Percentiles rank a stretch among this genome's conserved stretches.
Evolutionary conservation across 1,284 basidiomycete genomes (phyloP).

Genomic region (Prillingera fragicola): DNA sequence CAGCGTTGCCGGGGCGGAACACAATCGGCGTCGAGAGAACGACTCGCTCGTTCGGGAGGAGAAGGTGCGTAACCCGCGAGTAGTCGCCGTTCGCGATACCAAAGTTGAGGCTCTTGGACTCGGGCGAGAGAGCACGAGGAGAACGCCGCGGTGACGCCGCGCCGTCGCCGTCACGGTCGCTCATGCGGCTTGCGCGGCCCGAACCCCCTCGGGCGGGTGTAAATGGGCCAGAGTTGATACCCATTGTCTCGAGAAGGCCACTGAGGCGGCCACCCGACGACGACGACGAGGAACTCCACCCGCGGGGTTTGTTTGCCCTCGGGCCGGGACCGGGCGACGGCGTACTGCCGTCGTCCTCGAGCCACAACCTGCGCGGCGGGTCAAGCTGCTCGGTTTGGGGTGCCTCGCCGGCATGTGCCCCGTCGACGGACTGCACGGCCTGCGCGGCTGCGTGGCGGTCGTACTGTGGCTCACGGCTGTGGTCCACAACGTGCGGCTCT

Average conservation of each 20-base stretch:
- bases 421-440: constrained; percentile 31
- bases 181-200: constrained; percentile 10
- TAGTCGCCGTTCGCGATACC: constrained; percentile 9
- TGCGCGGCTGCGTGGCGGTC: constrained; percentile 31
- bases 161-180: too few species aligned
- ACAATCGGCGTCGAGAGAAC: constrained; percentile 43
- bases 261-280: constrained; percentile 28
- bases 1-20: constrained; percentile 38
- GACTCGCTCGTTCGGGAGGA: constrained; percentile 46
- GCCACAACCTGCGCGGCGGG: constrained; percentile 35
- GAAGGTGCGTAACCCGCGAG: constrained; percentile 11
- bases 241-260: constrained; percentile 37
- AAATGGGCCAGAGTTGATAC: constrained; percentile 23
- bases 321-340: background rate
- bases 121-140: too few species aligned
- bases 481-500: constrained; percentile 24
- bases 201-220: constrained; percentile 7
- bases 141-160: too few species aligned
- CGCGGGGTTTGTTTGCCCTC: constrained; percentile 7
- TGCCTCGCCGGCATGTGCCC: constrained; percentile 4
- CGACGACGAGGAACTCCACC: constrained; percentile 33
- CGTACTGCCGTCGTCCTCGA: constrained; percentile 23
- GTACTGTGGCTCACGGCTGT: constrained; percentile 12
- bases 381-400: constrained; percentile 20
- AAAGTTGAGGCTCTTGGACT: too few species aligned